Base-by-base conservation (phyloP, 352 stramenopile species). In the Phytophthora sojae region DNA sequence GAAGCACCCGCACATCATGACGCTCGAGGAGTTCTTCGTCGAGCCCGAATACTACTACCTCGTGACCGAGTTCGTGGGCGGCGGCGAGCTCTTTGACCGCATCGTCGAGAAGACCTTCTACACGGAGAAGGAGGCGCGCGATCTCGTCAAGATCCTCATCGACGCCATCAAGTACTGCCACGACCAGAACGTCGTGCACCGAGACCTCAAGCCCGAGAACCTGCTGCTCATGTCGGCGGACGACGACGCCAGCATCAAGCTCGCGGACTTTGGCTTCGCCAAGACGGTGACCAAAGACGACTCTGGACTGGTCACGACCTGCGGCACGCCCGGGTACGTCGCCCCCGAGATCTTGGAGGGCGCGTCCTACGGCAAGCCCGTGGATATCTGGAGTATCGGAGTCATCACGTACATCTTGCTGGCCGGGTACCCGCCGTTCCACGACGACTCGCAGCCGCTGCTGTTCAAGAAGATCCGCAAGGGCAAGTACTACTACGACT, bases 401-500 rank as follows among this genome's bases (percentile, higher is more conserved):
- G 73, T 97, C 55, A 96, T 97, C 67, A 93, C 86, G 63, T 96
- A 94, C 74, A 98, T 98, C 73, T 75, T 99, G 45, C 77, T 98
- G 53, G 82, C 80, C 11, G 89, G 89, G 0, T 96, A 95, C 53
- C 85, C 87, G 21, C 89, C 89, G 25, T 97, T 97, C 75, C 83
- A 99, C 67, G 96, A 99, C 76, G 94, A 98, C 52, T 98, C 98
- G 65, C 92, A 99, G 70, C 76, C 91, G 3, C 80, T 95, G 35
- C 79, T 99, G 42, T 99, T 96, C 73, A 80, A 82, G 54, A 93
- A 94, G 73, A 97, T 97, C 71, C 76, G 83, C n/a, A 88, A 87
- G 64, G 90, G 91, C 47, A 88, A 94, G 53, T 96, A 88, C 71
- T 87, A 96, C 60, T 97, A 89, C 65, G 88, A 96, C 64, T 93